These are phyloP conservation scores for Penicillium sp. DNA, from an alignment of 2,329 filamentous ascomycete genomes.

Conservation along the genomic window DNA sequence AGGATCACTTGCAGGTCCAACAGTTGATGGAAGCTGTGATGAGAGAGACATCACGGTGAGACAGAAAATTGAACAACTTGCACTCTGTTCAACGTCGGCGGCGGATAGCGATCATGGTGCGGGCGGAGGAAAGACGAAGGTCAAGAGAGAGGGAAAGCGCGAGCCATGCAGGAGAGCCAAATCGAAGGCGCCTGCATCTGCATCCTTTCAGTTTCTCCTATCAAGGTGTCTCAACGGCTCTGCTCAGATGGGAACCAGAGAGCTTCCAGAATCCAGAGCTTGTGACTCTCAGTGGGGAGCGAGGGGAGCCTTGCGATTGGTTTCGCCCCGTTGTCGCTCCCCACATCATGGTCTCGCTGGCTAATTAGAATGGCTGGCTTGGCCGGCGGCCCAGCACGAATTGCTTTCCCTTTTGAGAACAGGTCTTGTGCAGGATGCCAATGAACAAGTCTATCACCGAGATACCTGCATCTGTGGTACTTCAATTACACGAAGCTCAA, in stretches of 20 bases:
- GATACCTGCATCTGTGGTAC: no score
- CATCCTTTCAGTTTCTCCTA: neutral
- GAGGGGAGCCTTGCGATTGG: neutral
- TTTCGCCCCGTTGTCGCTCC: neutral
- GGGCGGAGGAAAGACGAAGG: neutral
- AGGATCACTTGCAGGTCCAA: slow-evolving; percentile 7
- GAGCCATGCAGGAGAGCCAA: slow-evolving; percentile 9
- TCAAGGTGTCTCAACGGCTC: neutral
- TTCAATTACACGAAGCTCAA: neutral
- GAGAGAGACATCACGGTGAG: slow-evolving; percentile 26
- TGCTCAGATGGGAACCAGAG: neutral
- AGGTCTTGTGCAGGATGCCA: neutral
- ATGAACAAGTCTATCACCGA: no score
- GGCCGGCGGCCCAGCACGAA: neutral
- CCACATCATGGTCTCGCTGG: neutral
- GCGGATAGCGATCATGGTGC: neutral
- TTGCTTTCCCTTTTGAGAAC: neutral
- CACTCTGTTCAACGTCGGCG: slow-evolving; percentile 22
- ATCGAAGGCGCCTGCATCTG: neutral
- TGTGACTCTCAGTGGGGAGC: slow-evolving; percentile 26
- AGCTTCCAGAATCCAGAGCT: slow-evolving; percentile 18
- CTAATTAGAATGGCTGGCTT: neutral
- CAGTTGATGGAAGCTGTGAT: slow-evolving; percentile 14
- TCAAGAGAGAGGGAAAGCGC: neutral
- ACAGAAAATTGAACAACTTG: slow-evolving; percentile 2